A percentile compares a stretch with the other conserved stretches of the same genome.
Conservation (phyloP, 2,329 filamentous ascomycete species). For the Gnomoniopsis sp. region DNA sequence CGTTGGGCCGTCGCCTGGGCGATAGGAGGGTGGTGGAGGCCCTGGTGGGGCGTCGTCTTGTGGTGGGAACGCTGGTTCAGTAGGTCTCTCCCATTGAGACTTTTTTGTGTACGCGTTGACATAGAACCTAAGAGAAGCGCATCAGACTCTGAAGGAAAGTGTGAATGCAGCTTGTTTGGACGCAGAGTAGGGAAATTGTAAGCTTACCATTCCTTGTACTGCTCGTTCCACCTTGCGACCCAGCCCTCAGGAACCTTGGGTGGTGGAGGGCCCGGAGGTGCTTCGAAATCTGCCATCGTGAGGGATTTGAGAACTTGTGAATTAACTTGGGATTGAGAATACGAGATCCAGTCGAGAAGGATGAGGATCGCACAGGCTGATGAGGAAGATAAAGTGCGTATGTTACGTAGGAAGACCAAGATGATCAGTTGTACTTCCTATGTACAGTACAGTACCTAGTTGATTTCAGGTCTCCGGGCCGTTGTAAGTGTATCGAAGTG, state of each 20-base stretch:
- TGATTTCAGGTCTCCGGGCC: background rate
- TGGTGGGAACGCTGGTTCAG: conserved; percentile 55
- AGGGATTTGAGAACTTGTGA: background rate
- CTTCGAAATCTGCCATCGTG: conserved; percentile 51
- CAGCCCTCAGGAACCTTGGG: conserved; percentile 72
- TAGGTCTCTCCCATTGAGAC: conserved; percentile 88
- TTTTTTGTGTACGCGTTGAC: conserved; percentile 84
- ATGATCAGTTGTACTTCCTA: too few species aligned
- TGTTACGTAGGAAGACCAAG: too few species aligned
- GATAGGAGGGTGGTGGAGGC: conserved; percentile 63
- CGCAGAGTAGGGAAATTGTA: background rate
- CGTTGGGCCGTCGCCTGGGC: conserved; percentile 43
- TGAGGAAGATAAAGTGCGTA: too few species aligned
- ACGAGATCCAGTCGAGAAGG: background rate
- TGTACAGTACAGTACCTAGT: too few species aligned
- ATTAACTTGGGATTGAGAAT: background rate
- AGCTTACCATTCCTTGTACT: conserved; percentile 73
- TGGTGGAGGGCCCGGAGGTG: conserved; percentile 53
- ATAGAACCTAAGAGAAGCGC: conserved; percentile 65
- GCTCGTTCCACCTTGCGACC: conserved; percentile 80
- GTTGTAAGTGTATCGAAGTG: conserved; percentile 10
- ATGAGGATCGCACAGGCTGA: too few species aligned
- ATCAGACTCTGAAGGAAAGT: background rate
- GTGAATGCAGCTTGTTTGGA: background rate
- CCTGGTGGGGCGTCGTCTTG: conserved; percentile 47